Evolutionary conservation across 768 basidiomycete species (phyloP), one percentile per base, ranked within the genome.

Genomic region (Favolaschia claudopus): DNA sequence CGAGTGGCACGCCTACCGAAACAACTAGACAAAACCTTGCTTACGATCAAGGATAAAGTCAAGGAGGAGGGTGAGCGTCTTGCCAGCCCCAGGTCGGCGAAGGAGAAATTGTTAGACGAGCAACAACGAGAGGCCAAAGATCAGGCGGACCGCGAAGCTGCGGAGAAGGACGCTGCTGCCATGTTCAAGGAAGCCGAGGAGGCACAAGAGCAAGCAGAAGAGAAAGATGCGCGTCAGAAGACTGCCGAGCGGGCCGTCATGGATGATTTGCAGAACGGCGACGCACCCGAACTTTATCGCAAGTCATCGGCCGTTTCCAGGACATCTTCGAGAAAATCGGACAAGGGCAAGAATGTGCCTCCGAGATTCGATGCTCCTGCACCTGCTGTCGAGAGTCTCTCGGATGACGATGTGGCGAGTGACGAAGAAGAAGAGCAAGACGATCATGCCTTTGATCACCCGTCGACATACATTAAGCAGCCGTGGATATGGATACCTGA

Each of bases 381-480:
- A 3, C 65, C 73, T 44, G 73, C 71, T 7, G 60, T 38, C 7
- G 43, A 59, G 14, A 57, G 66, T 28, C 40, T 70, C 7, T 59
- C 67, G 20, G 71, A 75, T 25, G 69, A 76, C 38, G 69, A 69
- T 7, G 76, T 73, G 0, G 72, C 77, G 17, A 58, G 44, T 17
- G 69, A 66, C 14, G 69, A 69, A 12, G 68, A 63, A 14, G 66
- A 59, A 17, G 69, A 71, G n/a, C 58, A 65, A 14, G 73, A 79
- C 50, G 76, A 76, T 27, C 78, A 82, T 65, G 80, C 79, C 3
- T 83, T 82, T 57, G 78, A 80, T 60, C 81, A 81, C 62, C 82
- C 79, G 19, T 81, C 79, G 24, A 79, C 75, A 15, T 82, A 83
- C 64, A 72, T 74, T 9, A 72, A 77, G 22, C 80, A 82, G 58